These are phyloP conservation scores for Mixia osmundae DNA, from an alignment of 1,284 basidiomycete species.

Conservation along the genomic window DNA sequence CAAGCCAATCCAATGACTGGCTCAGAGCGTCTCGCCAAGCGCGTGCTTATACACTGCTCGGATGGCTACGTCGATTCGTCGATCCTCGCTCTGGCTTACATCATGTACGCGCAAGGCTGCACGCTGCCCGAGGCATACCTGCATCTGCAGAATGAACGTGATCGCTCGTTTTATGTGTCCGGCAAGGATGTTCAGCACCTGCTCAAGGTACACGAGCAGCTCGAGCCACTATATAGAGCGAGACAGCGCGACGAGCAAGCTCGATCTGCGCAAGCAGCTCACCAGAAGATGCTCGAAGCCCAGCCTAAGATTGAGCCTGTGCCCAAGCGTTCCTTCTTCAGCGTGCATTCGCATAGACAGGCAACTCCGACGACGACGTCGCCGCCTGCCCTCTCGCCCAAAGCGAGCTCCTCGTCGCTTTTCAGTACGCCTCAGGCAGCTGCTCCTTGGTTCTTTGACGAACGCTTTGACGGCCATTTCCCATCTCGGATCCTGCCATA, in stretches of 20 bases:
- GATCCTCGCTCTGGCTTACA: conserved; percentile 58
- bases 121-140: conserved; percentile 60
- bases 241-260: background rate
- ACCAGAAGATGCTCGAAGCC: background rate
- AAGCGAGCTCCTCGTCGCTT: background rate
- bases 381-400: background rate
- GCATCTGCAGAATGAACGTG: conserved; percentile 39
- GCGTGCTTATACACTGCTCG: conserved; percentile 19
- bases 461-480: conserved; percentile 81
- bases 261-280: no score
- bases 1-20: conserved; percentile 12
- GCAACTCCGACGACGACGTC: background rate
- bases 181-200: conserved; percentile 54
- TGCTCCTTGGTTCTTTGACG: conserved; percentile 75
- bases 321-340: conserved; percentile 2
- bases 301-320: conserved; percentile 1
- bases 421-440: background rate
- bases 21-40: background rate
- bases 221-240: no score
- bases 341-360: background rate
- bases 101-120: conserved; percentile 53
- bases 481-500: conserved; percentile 81
- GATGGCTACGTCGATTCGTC: conserved; percentile 53
- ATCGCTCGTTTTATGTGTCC: conserved; percentile 72
- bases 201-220: conserved; percentile 37